Conservation (phyloP, 139 green algal genomes). For the Microglena sp. region DNA sequence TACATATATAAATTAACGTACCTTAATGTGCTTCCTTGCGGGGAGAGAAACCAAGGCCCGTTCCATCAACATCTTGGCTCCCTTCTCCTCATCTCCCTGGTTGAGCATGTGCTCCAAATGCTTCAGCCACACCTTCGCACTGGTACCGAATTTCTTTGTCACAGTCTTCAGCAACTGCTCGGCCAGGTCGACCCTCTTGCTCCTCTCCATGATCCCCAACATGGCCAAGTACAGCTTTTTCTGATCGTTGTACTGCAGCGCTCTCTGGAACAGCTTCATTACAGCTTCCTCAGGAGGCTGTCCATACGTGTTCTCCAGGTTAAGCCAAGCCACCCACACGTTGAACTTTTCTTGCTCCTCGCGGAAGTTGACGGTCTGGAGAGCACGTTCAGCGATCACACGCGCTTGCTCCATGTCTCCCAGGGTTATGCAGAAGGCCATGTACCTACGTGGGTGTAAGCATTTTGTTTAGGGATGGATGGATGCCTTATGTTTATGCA, state of each 20-base stretch:
- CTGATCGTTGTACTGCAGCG: conserved; percentile 63
- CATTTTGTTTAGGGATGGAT: too few species aligned
- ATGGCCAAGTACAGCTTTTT: conserved; percentile 75
- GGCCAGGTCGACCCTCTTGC: conserved; percentile 33
- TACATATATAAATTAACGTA: conserved; percentile 3
- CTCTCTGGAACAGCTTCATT: conserved; percentile 64
- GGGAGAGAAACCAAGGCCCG: conserved; percentile 62
- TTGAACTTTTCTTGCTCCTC: conserved; percentile 90
- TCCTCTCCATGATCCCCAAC: conserved; percentile 44
- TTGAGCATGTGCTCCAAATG: conserved; percentile 45
- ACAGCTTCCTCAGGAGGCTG: conserved; percentile 56
- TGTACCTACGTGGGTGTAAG: too few species aligned
- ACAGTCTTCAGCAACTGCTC: conserved; percentile 57
- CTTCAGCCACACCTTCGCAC: conserved; percentile 77
- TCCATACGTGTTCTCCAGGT: conserved; percentile 87
- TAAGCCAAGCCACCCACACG: conserved; percentile 90
- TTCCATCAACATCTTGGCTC: conserved; percentile 50
- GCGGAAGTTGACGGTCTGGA: conserved; percentile 77
- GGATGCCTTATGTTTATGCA: too few species aligned
- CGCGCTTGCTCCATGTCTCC: conserved; percentile 65
- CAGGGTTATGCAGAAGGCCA: conserved; percentile 78
- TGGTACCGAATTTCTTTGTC: conserved; percentile 73
- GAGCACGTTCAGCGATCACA: conserved; percentile 70
- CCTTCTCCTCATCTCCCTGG: conserved; percentile 15
- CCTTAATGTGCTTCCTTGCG: conserved; percentile 87